These are phyloP conservation scores for Olyra latifolia DNA, from an alignment of 176 grass and related monocot species.

Conservation along the genomic window DNA sequence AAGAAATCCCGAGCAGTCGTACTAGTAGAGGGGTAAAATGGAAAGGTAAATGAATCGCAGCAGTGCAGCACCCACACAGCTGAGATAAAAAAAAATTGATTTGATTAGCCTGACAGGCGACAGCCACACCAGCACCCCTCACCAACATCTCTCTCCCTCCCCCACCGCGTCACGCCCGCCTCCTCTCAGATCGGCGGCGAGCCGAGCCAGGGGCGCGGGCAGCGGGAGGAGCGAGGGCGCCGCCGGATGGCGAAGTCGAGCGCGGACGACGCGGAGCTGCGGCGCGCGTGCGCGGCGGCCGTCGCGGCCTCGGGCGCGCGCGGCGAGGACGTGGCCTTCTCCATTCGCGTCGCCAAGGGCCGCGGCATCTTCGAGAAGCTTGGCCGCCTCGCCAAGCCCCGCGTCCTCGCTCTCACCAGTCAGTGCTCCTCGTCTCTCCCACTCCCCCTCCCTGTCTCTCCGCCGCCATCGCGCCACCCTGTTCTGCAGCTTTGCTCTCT, in stretches of 20 bases:
- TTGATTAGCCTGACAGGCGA: background rate
- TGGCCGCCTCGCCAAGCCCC: conserved; percentile 85
- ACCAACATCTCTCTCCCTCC: background rate
- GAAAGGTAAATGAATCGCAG: background rate
- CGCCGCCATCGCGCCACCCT: background rate
- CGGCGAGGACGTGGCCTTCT: conserved; percentile 75
- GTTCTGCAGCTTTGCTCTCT: background rate
- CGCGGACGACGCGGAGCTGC: conserved; percentile 82
- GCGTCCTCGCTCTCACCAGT: conserved; percentile 87
- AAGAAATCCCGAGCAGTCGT: background rate
- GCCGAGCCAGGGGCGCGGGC: background rate
- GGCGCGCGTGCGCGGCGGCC: conserved; percentile 65
- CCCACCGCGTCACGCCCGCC: background rate
- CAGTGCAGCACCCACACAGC: background rate
- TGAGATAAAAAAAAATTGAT: background rate
- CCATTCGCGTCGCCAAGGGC: conserved; percentile 95
- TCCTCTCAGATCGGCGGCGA: conserved; percentile 39
- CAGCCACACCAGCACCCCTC: conserved; percentile 14
- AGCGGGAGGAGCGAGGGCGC: background rate
- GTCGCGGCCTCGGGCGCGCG: conserved; percentile 65
- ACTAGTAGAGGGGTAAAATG: background rate
- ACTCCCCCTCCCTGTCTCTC: background rate
- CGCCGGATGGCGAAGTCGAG: conserved; percentile 74
- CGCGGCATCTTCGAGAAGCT: conserved; percentile 97
- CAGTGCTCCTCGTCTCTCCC: background rate